Percentiles rank a stretch among this genome's conserved stretches.
Conservation (phyloP, 768 basidiomycete genomes). For the Rubroboletus satanas region DNA sequence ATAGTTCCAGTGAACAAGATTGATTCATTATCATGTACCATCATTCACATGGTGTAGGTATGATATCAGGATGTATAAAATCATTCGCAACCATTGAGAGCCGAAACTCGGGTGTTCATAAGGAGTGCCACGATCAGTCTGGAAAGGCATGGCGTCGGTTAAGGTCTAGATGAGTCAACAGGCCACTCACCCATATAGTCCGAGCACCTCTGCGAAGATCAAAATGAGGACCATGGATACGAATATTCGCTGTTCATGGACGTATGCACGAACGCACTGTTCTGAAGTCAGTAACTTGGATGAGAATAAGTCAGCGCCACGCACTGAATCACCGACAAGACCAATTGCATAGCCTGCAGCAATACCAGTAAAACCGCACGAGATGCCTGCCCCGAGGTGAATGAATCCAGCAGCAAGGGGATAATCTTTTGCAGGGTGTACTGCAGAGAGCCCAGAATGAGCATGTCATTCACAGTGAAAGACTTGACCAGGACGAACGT, state of each 20-base stretch:
- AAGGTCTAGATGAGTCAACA: not conserved
- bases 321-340: conserved; percentile 86
- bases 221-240: conserved; percentile 96
- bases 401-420: conserved; percentile 84
- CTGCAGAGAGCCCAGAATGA: conserved; percentile 36
- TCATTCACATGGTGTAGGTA: conserved; percentile 15
- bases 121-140: conserved; percentile 87
- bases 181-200: conserved; percentile 70
- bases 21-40: conserved; percentile 10
- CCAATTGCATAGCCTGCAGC: conserved; percentile 96
- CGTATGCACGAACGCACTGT: conserved; percentile 87
- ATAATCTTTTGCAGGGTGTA: conserved; percentile 62
- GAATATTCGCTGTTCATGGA: conserved; percentile 87
- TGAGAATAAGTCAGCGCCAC: conserved; percentile 27
- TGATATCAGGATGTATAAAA: not conserved
- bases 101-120: conserved; percentile 76
- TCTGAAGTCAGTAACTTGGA: conserved; percentile 3
- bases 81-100: conserved; percentile 28
- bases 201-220: conserved; percentile 88
- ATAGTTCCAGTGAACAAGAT: conserved; percentile 10
- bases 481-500: conserved; percentile 35
- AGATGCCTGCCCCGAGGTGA: conserved; percentile 88
- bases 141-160: not conserved
- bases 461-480: conserved; percentile 2
- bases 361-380: conserved; percentile 87